Evolutionary conservation across 306 rosid species (phyloP).

Genomic region (Glycine soja): DNA sequence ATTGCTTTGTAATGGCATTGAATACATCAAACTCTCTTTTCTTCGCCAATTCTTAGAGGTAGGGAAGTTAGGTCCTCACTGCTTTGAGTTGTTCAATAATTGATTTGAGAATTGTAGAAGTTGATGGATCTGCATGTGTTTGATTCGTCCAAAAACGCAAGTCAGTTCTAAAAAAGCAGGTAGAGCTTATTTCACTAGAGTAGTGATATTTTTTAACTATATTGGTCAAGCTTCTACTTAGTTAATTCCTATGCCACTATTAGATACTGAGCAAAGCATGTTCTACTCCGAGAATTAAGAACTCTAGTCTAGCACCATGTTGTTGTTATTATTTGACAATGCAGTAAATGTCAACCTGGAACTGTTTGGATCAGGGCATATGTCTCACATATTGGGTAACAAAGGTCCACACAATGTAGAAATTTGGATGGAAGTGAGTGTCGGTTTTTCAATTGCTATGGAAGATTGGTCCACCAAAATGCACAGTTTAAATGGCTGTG

Average conservation of each 20-base stretch:
- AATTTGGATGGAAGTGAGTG: conserved; percentile 60
- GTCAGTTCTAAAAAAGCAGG: too few relatives aligned
- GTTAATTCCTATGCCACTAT: neutral
- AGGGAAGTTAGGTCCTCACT: conserved; percentile 9
- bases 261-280: neutral
- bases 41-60: neutral
- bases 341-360: conserved; percentile 52
- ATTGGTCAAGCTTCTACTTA: neutral
- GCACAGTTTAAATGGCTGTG: conserved; percentile 61
- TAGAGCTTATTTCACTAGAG: conserved; percentile 8
- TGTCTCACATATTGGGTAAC: conserved; percentile 52
- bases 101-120: neutral
- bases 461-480: conserved; percentile 60
- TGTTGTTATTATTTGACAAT: conserved; percentile 46
- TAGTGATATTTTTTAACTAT: neutral
- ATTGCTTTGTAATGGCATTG: conserved; percentile 21
- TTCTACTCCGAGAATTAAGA: conserved; percentile 33
- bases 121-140: conserved; percentile 31
- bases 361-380: conserved; percentile 52
- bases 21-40: conserved; percentile 21
- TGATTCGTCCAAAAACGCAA: conserved; percentile 21
- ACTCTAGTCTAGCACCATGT: neutral
- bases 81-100: conserved; percentile 7
- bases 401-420: conserved; percentile 40
- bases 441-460: conserved; percentile 36